Base-by-base conservation (phyloP, 352 stramenopile species). In the Aphanomyces astaci region DNA sequence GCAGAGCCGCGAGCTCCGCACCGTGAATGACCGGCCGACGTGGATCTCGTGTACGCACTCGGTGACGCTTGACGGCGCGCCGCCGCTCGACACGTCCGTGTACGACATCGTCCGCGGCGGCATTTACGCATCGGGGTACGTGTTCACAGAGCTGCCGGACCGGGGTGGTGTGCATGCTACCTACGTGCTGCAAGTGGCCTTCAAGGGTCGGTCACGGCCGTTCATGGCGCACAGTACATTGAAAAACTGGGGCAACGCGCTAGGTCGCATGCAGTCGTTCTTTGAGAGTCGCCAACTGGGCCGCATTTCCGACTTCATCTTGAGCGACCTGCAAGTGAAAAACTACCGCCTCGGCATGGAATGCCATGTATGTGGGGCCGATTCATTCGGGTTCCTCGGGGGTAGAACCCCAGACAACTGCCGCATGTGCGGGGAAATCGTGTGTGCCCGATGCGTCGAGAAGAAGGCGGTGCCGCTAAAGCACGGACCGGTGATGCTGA, bases 361-460 rank as follows among this genome's bases (percentile, higher is more conserved):
- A 11, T 68, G 62, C 62, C 43, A 59, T 27, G 62, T 68, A 2
- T 68, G 62, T 30, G 62, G 33, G 30, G 36, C 17, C 2, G 59
- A 66, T 4, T 22, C 51, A 32, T 59, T 68, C 39, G 49, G 27
- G 9, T 28, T 52, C n/a, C 36, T 51, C 24, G 39, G n/a, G n/a
- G n/a, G 28, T 4, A 68, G 59, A 52, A 64, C 49, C 13, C 51
- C 51, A n/a, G 62, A 68, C 32, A 68, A 68, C 36, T 68, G 62
- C 62, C 46, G 62, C 33, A 60, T 68, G 3, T 68, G 62, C n/a
- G 62, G 62, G 24, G 62, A 68, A 60, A 45, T 68, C 39, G 62
- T 68, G 11, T 68, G 62, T 24, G 19, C 40, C 4, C 30, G 30
- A 25, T 68, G 62, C 62, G 49, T 52, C 1, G 40, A 68, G 22